Conservation (phyloP, 495 filamentous ascomycete species). For the Baudoinia panamericana region DNA sequence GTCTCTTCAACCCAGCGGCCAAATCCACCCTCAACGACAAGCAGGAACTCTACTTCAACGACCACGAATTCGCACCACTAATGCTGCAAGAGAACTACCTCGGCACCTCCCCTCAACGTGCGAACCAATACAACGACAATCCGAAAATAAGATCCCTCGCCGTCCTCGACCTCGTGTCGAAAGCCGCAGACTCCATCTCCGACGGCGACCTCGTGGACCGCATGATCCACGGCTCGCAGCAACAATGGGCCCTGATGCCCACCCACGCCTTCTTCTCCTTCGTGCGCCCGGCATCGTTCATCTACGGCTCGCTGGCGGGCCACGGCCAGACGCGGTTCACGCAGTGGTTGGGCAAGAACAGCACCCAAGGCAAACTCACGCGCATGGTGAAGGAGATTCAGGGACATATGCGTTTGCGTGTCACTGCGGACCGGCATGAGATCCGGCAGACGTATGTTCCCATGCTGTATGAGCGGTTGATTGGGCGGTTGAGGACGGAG, state of each 20-base stretch:
- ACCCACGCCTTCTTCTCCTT: constrained; percentile 95
- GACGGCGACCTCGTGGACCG: constrained; percentile 93
- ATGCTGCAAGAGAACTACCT: constrained; percentile 99
- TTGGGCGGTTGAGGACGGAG: constrained; percentile 39
- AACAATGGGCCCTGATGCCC: constrained; percentile 97
- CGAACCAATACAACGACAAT: constrained; percentile 35
- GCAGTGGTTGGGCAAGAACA: constrained; percentile 87
- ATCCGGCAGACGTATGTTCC: constrained; percentile 90
- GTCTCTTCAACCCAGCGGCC: constrained; percentile 69
- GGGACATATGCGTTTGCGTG: constrained; percentile 85
- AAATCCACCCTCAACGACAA: constrained; percentile 88
- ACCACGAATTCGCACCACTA: constrained; percentile 88
- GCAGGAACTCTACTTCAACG: constrained; percentile 97
- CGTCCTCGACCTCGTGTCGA: constrained; percentile 65
- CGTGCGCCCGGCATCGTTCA: constrained; percentile 78
- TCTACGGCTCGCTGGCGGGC: constrained; percentile 58
- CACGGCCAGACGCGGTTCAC: constrained; percentile 52
- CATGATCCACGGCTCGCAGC: constrained; percentile 96
- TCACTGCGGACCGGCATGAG: constrained; percentile 86
- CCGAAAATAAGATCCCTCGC: constrained; percentile 63
- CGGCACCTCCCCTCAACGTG: constrained; percentile 55
- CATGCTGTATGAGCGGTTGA: constrained; percentile 68
- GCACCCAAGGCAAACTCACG: constrained; percentile 68
- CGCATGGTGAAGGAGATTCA: constrained; percentile 90
- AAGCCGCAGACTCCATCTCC: constrained; percentile 87